phyloP scores from a whole-genome alignment of 495 filamentous ascomycete species.

The Trichoderma reesei region DNA sequence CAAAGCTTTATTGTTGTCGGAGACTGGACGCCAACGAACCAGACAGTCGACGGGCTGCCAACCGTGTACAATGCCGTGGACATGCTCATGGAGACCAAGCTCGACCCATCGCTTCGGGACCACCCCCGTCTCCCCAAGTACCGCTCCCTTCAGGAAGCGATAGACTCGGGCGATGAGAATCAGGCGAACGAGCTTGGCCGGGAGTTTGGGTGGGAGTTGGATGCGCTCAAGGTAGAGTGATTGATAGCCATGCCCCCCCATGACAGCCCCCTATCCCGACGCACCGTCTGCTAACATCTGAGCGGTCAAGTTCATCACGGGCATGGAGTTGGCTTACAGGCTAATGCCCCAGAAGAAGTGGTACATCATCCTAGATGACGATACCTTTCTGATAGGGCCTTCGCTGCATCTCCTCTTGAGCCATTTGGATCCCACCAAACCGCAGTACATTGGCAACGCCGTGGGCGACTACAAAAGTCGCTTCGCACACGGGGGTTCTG shows the following conservation, averaged over 20 bases:
- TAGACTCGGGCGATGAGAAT: slow-evolving; percentile 27
- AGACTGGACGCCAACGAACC: slow-evolving; percentile 27
- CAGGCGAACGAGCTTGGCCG: slow-evolving; percentile 24
- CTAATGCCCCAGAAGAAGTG: slow-evolving; percentile 36
- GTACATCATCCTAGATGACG: slow-evolving; percentile 39
- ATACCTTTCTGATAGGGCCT: slow-evolving; percentile 36
- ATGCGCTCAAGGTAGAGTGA: slow-evolving; percentile 40
- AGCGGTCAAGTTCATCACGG: slow-evolving; percentile 28
- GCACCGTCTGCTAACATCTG: slow-evolving; percentile 8
- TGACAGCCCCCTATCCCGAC: background rate
- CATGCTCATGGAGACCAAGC: slow-evolving; percentile 11
- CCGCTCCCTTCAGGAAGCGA: slow-evolving; percentile 22
- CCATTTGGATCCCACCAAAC: slow-evolving; percentile 28
- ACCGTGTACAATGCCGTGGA: background rate
- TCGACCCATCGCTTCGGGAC: slow-evolving; percentile 19
- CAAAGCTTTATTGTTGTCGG: slow-evolving; percentile 28
- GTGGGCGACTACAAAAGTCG: slow-evolving; percentile 37
- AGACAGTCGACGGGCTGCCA: slow-evolving; percentile 18
- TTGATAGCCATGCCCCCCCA: background rate
- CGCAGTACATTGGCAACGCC: slow-evolving; percentile 40
- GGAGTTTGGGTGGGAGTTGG: slow-evolving; percentile 39
- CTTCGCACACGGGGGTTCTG: slow-evolving; percentile 41
- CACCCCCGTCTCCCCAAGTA: slow-evolving; percentile 29
- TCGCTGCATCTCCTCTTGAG: slow-evolving; percentile 28
- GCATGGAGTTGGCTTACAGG: slow-evolving; percentile 33